Base-by-base conservation (phyloP, 2,329 filamentous ascomycete species). In the Metarhizium brunneum region DNA sequence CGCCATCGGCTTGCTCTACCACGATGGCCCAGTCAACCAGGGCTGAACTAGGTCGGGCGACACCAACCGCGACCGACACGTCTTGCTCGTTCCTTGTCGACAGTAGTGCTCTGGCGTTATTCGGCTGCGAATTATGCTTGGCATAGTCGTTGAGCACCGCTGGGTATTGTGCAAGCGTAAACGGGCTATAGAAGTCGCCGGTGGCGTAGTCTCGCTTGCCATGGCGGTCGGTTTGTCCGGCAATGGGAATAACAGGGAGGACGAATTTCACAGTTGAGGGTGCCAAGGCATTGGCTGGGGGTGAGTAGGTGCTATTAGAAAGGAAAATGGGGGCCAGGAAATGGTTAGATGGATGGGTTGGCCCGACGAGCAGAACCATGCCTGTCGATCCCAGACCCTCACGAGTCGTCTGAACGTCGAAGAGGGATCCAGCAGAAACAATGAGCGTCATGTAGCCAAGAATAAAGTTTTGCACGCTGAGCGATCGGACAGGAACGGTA, bases 371-470 rank as follows among this genome's bases (percentile, higher is more conserved):
- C 29, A 95, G 72, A 2, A 88, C 83, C 16, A 85, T 71, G 6
- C 90, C 90, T 0, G 84, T 88, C 0, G 77, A 67, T 29, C 84
- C 88, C 8, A 95, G 66, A 1, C 89, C 90, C 67, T 91, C 87
- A 2, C 76, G 72, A 2, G 86, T 87, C 18, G 73, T 70, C 30
- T 85, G 73, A 1, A 90, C 79, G 48, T 77, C 69, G n/a, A 84
- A 73, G 3, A 94, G 74, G 1, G 86, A 77, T 4, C 73, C 72
- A 2, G 86, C 86, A 55, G 88, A 82, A 55, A 88, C 80, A n/a
- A 95, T 76, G 2, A 92, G 73, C 1, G 90, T 95, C 74, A 96
- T 81, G 74, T 90, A 96, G 2, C 90, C 92, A 5, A 96, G 76
- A 1, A 92, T 81, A 59, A 87, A 84, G 3, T 73, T 73, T 20